Evolutionary conservation across 2,329 filamentous ascomycete species (phyloP).

Genomic region (Aspergillus sp.): DNA sequence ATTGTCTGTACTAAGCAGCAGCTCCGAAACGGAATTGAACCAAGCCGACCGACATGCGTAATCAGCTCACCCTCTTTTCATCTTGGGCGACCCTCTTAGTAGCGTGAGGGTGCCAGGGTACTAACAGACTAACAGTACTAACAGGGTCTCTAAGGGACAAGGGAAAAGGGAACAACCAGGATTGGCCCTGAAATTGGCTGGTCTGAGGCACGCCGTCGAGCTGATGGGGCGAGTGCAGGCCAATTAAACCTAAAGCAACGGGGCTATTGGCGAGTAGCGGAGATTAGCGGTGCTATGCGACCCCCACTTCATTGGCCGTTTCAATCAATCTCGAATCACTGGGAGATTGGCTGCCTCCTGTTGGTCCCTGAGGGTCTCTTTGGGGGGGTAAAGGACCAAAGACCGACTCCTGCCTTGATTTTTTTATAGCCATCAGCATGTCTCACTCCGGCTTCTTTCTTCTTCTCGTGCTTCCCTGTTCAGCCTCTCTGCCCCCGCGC

Average conservation of each 20-base stretch:
- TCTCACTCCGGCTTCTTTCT: background rate
- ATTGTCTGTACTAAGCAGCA: background rate
- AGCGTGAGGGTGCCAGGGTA: no score
- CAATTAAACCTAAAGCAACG: background rate
- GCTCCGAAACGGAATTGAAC: background rate
- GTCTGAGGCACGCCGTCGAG: background rate
- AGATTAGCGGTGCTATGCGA: background rate
- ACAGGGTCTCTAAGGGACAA: background rate
- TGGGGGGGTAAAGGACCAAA: no score
- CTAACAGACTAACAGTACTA: no score
- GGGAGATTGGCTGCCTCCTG: background rate
- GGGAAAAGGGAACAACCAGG: background rate
- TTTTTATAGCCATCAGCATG: background rate
- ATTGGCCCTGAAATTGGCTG: background rate
- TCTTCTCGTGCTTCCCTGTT: slow-evolving; percentile 9
- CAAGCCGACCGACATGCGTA: background rate
- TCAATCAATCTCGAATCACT: background rate
- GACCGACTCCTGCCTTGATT: background rate
- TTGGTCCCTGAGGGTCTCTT: background rate
- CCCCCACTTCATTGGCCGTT: background rate
- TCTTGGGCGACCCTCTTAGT: background rate
- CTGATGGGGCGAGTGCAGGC: background rate
- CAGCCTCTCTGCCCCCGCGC: background rate
- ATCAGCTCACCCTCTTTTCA: background rate
- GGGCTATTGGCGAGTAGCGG: background rate